These are phyloP conservation scores for Discostella pseudostelligera DNA, from an alignment of 108 stramenopile genomes.

Conservation along the genomic window DNA sequence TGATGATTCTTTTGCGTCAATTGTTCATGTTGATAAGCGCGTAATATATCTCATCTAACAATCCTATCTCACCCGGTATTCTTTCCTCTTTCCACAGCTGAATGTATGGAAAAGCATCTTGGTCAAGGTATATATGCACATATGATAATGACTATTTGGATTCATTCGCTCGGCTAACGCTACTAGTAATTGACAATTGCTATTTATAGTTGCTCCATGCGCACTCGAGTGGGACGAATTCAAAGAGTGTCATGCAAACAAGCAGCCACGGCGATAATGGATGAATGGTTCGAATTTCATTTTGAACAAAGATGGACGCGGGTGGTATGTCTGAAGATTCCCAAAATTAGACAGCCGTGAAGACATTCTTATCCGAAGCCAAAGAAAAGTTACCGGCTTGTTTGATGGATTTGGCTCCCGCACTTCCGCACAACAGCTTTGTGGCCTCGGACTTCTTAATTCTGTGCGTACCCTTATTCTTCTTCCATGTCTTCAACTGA, in stretches of 20 bases:
- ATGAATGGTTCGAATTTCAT: too few relatives aligned
- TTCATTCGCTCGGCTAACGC: background rate
- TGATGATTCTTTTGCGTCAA: background rate
- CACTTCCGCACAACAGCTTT: too few relatives aligned
- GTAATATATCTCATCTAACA: background rate
- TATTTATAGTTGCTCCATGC: conserved; percentile 24
- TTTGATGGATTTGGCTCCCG: too few relatives aligned
- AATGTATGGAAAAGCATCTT: conserved; percentile 24
- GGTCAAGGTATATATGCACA: conserved; percentile 17
- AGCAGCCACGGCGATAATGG: background rate
- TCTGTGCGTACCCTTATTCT: background rate
- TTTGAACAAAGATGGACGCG: too few relatives aligned
- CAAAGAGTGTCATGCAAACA: conserved; percentile 35
- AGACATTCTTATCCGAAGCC: background rate
- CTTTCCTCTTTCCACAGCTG: background rate
- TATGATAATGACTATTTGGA: background rate
- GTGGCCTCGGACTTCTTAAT: conserved; percentile 2
- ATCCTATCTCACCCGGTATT: background rate
- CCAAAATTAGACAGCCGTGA: background rate
- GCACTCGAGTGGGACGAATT: conserved; percentile 33
- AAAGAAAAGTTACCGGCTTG: background rate
- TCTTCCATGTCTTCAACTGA: conserved; percentile 10
- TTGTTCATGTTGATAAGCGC: background rate
- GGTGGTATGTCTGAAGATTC: too few relatives aligned
- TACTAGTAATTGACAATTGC: background rate